Percentiles rank a stretch among this genome's conserved stretches.
These are phyloP conservation scores for Elongisporangium senticosum DNA, from an alignment of 352 stramenopile genomes.

Conservation along the genomic window DNA sequence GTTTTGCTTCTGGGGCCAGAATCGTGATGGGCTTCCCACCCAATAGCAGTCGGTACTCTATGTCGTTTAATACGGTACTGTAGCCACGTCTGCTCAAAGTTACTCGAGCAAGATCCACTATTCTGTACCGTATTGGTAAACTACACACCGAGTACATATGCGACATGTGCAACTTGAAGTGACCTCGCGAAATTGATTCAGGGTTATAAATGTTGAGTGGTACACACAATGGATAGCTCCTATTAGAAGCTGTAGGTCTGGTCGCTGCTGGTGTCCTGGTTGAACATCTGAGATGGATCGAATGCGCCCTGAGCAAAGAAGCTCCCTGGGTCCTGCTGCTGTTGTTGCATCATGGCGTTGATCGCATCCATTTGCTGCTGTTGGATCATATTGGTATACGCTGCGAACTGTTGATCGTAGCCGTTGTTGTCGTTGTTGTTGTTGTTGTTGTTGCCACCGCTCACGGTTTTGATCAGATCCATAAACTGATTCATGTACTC, in stretches of 20 bases:
- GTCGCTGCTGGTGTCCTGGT: background rate
- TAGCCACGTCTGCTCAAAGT: too few relatives aligned
- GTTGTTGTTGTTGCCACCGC: background rate
- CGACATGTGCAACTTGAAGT: background rate
- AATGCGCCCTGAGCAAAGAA: background rate
- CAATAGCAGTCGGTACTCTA: too few relatives aligned
- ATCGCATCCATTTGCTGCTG: background rate
- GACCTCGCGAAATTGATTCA: background rate
- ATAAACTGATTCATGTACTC: background rate
- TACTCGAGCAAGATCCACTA: background rate
- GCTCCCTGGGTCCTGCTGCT: background rate
- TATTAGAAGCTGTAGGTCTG: background rate
- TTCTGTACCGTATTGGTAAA: too few relatives aligned
- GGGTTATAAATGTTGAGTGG: background rate
- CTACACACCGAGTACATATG: background rate
- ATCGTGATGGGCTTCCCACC: too few relatives aligned
- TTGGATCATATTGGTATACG: background rate
- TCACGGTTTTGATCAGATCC: background rate
- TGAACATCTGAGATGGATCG: background rate
- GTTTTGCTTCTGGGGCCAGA: background rate
- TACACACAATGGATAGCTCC: too few relatives aligned
- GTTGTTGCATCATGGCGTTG: background rate
- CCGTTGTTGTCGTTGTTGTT: background rate
- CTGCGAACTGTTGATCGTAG: background rate
- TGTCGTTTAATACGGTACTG: too few relatives aligned